Evolutionary conservation across 352 stramenopile species (phyloP).

Genomic region (Thraustochytrium striatum): DNA sequence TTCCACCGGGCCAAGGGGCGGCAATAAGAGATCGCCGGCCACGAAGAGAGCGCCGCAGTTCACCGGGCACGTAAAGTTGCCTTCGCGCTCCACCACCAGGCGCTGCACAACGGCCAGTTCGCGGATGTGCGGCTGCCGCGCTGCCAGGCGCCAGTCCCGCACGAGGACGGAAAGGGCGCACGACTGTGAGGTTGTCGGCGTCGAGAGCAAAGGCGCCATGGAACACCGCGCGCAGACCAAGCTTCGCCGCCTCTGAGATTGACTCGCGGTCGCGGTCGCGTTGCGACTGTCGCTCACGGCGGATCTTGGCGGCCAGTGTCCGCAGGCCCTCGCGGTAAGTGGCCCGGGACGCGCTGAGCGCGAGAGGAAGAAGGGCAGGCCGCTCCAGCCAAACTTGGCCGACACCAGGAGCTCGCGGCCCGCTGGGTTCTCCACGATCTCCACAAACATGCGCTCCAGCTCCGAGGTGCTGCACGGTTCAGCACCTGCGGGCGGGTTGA

Average conservation of each 20-base stretch:
- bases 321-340: not conserved
- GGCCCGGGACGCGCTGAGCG: not conserved
- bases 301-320: not conserved
- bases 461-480: not conserved
- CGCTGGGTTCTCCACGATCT: conserved; percentile 1
- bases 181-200: not conserved
- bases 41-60: conserved; percentile 10
- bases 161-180: no score
- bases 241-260: not conserved
- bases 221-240: not conserved
- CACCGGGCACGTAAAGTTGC: conserved; percentile 25
- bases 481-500: conserved; percentile 1
- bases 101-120: not conserved
- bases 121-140: not conserved
- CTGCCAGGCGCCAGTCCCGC: not conserved
- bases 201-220: not conserved
- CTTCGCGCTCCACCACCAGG: conserved; percentile 9
- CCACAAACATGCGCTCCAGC: conserved; percentile 20
- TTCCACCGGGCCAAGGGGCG: no score
- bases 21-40: no score
- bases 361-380: not conserved
- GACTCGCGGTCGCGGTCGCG: not conserved
- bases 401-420: conserved; percentile 20
- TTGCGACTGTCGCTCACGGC: not conserved
- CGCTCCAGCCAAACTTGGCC: conserved; percentile 8